Percentiles rank a stretch among this genome's conserved stretches.
Conservation (phyloP, 2,329 filamentous ascomycete genomes). For the Corinectria fuckeliana region DNA sequence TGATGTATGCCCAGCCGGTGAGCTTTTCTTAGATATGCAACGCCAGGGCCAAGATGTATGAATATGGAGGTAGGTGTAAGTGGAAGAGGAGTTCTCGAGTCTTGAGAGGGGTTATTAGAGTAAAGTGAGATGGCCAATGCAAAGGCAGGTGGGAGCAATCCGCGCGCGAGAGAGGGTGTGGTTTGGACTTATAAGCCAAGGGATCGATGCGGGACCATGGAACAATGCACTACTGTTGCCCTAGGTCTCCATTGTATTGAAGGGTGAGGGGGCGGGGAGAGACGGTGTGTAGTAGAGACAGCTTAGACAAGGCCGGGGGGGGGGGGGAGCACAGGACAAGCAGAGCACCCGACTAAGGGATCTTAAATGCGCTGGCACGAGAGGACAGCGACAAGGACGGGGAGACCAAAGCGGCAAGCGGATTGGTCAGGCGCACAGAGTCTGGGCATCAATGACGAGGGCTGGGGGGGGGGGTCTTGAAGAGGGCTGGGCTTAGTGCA, state of each 20-base stretch:
- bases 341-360: slow-evolving; percentile 25
- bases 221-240: neutral
- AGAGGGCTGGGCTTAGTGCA: slow-evolving; percentile 11
- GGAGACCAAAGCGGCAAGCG: slow-evolving; percentile 17
- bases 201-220: slow-evolving; percentile 11
- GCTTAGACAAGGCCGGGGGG: slow-evolving; percentile 27
- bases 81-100: neutral
- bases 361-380: slow-evolving; percentile 36
- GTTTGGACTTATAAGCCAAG: slow-evolving; percentile 17
- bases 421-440: slow-evolving; percentile 5
- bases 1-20: slow-evolving; percentile 29
- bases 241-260: slow-evolving; percentile 17
- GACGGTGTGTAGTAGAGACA: slow-evolving; percentile 29
- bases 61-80: neutral
- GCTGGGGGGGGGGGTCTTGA: slow-evolving; percentile 13
- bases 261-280: slow-evolving; percentile 15
- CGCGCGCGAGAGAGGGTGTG: slow-evolving; percentile 18
- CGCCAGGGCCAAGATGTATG: neutral
- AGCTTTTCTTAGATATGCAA: slow-evolving; percentile 3
- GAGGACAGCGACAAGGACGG: slow-evolving; percentile 16
- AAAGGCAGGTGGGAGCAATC: neutral
- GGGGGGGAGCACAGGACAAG: slow-evolving; percentile 32
- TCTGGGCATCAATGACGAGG: slow-evolving; percentile 28
- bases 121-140: neutral
- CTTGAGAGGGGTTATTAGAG: neutral